These are phyloP conservation scores for Erythrophleum fordii DNA, from an alignment of 306 rosid genomes.

Conservation along the genomic window DNA sequence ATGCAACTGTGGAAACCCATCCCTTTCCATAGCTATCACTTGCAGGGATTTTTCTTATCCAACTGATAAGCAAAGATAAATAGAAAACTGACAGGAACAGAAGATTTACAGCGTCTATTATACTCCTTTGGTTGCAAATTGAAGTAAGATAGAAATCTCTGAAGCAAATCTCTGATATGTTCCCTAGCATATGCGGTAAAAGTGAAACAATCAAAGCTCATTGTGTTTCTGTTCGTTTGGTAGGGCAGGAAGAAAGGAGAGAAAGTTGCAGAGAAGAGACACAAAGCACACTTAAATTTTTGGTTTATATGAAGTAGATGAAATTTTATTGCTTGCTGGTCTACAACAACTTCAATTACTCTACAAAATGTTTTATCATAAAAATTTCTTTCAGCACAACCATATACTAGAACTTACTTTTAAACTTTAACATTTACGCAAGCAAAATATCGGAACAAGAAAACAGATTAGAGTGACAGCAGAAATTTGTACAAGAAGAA, in stretches of 20 bases:
- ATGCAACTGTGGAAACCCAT: constrained; percentile 31
- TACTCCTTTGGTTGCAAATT: constrained; percentile 42
- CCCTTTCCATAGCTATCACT: constrained; percentile 25
- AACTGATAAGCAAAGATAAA: constrained; percentile 25
- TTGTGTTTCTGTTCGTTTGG: not conserved
- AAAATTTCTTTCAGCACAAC: too few species aligned
- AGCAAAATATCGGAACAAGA: too few species aligned
- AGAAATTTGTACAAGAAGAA: not conserved
- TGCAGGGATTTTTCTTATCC: constrained; percentile 14
- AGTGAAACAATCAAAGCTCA: not conserved
- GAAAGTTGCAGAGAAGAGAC: not conserved
- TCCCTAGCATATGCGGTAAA: constrained; percentile 32
- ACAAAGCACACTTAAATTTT: too few species aligned
- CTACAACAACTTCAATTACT: too few species aligned
- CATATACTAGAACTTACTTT: too few species aligned
- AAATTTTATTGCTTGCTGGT: not conserved
- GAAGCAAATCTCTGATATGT: constrained; percentile 40
- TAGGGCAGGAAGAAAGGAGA: too few species aligned
- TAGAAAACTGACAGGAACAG: constrained; percentile 39
- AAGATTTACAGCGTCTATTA: constrained; percentile 37
- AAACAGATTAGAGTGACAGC: too few species aligned
- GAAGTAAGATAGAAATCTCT: constrained; percentile 41
- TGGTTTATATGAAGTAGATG: too few species aligned
- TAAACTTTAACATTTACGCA: too few species aligned
- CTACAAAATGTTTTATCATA: too few species aligned